Conservation (phyloP, 2,329 filamentous ascomycete species). For the Fusarium sp. region DNA sequence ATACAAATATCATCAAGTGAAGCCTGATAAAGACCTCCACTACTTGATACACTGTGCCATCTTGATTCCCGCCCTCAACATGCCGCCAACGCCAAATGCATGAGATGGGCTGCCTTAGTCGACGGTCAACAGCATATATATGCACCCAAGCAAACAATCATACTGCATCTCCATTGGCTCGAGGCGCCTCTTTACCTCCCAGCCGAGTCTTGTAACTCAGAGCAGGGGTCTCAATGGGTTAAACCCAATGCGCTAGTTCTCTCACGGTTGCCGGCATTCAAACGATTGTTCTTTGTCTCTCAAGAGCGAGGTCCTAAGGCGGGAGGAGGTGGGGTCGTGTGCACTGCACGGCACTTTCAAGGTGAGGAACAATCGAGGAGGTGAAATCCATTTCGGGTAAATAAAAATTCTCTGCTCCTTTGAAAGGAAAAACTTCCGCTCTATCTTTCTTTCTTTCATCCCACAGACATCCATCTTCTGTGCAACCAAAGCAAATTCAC, state of each 20-base stretch:
- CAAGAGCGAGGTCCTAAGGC: not conserved
- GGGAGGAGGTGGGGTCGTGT: not conserved
- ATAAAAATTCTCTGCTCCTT: not conserved
- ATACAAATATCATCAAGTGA: not conserved
- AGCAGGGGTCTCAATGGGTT: not conserved
- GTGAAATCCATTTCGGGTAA: not conserved
- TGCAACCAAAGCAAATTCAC: not conserved
- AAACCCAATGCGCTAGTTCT: not conserved
- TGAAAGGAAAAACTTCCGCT: not conserved
- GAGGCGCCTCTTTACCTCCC: not conserved
- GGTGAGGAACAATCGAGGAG: not conserved
- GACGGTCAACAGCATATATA: conserved; percentile 3
- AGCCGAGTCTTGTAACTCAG: not conserved
- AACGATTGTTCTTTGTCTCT: not conserved
- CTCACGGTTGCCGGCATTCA: not conserved
- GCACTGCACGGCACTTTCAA: not conserved
- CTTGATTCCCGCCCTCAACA: not conserved
- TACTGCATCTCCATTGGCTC: not conserved
- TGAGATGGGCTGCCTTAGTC: not conserved
- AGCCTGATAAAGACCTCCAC: not conserved
- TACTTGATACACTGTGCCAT: not conserved
- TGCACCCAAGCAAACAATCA: not conserved
- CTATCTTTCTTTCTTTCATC: not conserved
- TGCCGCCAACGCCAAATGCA: not conserved
- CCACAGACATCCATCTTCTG: not conserved